Conservation (phyloP, 179 eudicot genomes). For the Gypsophila paniculata region DNA sequence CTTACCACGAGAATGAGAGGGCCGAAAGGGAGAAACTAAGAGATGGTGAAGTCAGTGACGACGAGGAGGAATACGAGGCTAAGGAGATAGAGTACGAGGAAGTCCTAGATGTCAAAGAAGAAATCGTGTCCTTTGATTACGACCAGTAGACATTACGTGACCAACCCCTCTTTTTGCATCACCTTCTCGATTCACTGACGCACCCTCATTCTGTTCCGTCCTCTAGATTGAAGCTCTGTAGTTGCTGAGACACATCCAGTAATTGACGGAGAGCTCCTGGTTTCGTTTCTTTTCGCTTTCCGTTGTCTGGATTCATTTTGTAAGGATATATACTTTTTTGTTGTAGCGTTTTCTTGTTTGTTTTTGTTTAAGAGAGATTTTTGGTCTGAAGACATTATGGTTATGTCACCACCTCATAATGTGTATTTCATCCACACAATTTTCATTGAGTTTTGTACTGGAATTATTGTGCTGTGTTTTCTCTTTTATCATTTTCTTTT, state of each 20-base stretch:
- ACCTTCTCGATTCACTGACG: neutral
- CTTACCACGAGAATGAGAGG: constrained; percentile 58
- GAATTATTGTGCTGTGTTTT: too few relatives aligned
- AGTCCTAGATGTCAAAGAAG: constrained; percentile 56
- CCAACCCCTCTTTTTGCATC: neutral
- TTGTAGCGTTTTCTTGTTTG: constrained; percentile 2
- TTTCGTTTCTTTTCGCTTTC: neutral
- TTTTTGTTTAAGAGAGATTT: neutral
- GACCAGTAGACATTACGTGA: constrained; percentile 17
- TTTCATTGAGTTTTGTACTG: neutral
- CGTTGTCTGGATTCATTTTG: neutral
- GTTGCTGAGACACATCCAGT: neutral
- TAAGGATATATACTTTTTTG: constrained; percentile 1
- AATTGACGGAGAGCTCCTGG: neutral
- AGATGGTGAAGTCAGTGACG: constrained; percentile 81
- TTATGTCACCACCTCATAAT: neutral
- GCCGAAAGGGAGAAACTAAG: constrained; percentile 55
- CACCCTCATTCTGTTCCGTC: neutral
- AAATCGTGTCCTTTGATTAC: constrained; percentile 46
- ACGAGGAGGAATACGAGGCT: constrained; percentile 78
- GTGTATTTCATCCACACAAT: neutral
- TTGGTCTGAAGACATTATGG: neutral
- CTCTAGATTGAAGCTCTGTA: neutral
- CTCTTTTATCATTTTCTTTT: too few relatives aligned
- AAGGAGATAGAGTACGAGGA: constrained; percentile 85